Percentiles rank a stretch among this genome's conserved stretches.
phyloP scores from a whole-genome alignment of 1,284 basidiomycete genomes.

The Ustilago esculenta region DNA sequence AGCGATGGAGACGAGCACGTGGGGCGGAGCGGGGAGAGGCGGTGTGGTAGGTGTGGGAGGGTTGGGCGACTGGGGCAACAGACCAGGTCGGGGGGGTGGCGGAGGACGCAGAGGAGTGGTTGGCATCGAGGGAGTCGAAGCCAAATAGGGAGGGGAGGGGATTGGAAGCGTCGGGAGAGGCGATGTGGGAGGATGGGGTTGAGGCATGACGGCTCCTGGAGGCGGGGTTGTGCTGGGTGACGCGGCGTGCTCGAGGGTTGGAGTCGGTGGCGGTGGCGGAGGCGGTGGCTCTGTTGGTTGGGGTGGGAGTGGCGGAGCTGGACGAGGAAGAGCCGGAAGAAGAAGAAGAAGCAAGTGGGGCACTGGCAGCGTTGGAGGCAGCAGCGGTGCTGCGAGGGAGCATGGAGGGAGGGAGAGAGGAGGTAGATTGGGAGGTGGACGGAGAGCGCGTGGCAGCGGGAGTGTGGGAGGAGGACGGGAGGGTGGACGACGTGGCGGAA shows the following conservation, averaged over 20 bases:
- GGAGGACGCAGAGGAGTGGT: background rate
- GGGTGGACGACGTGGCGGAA: no score
- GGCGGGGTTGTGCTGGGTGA: constrained; percentile 5
- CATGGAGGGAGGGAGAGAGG: background rate
- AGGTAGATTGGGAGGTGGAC: no score
- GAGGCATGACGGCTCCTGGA: no score
- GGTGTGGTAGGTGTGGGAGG: background rate
- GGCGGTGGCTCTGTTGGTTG: background rate
- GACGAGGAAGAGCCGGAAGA: background rate
- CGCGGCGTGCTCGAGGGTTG: background rate
- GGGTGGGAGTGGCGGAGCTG: background rate
- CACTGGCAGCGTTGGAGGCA: no score
- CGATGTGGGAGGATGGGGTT: constrained; percentile 7
- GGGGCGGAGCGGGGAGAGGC: background rate
- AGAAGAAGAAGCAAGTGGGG: background rate
- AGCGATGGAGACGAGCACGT: background rate
- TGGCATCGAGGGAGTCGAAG: constrained; percentile 37
- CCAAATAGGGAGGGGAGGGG: constrained; percentile 41
- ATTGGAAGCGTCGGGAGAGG: constrained; percentile 12
- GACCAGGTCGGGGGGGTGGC: background rate
- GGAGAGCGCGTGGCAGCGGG: no score
- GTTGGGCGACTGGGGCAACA: no score
- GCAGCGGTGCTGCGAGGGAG: background rate
- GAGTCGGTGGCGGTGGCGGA: background rate
- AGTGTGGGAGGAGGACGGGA: no score